A percentile compares a stretch with the other conserved stretches of the same genome.
phyloP scores from a whole-genome alignment of 805 yeast species.

The Phaffomyces thermotolerans region DNA sequence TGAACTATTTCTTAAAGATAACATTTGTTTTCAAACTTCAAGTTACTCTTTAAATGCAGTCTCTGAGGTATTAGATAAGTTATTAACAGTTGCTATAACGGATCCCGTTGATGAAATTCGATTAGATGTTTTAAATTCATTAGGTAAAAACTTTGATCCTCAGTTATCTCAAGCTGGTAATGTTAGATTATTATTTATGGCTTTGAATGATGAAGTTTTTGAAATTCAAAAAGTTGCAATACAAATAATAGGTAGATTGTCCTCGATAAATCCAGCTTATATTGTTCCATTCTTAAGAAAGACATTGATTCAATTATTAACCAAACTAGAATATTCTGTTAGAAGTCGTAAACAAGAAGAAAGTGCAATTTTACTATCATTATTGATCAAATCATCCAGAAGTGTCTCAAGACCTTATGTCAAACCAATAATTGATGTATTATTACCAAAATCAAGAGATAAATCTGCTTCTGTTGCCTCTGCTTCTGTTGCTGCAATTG shows the following conservation, averaged over 20 bases:
- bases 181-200: slow-evolving; percentile 76
- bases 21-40: slow-evolving; percentile 79
- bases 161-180: slow-evolving; percentile 93
- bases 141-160: slow-evolving; percentile 76
- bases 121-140: slow-evolving; percentile 63
- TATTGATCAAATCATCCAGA: slow-evolving; percentile 69
- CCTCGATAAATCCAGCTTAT: slow-evolving; percentile 88
- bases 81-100: slow-evolving; percentile 76
- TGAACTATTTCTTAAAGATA: slow-evolving; percentile 65
- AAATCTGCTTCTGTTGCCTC: slow-evolving; percentile 76
- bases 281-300: slow-evolving; percentile 89
- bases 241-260: slow-evolving; percentile 72
- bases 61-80: slow-evolving; percentile 73
- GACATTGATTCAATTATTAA: slow-evolving; percentile 74
- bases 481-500: slow-evolving; percentile 77
- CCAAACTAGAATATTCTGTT: slow-evolving; percentile 78
- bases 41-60: slow-evolving; percentile 76
- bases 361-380: slow-evolving; percentile 66
- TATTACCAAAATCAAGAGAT: slow-evolving; percentile 70
- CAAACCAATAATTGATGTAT: slow-evolving; percentile 80
- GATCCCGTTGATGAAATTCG: slow-evolving; percentile 86
- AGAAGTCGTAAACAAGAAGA: slow-evolving; percentile 77
- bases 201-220: slow-evolving; percentile 86
- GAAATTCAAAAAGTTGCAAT: slow-evolving; percentile 75
- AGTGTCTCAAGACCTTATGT: slow-evolving; percentile 87